Evolutionary conservation across 2,329 filamentous ascomycete genomes (phyloP).

Genomic region (Exophiala xenobiotica): DNA sequence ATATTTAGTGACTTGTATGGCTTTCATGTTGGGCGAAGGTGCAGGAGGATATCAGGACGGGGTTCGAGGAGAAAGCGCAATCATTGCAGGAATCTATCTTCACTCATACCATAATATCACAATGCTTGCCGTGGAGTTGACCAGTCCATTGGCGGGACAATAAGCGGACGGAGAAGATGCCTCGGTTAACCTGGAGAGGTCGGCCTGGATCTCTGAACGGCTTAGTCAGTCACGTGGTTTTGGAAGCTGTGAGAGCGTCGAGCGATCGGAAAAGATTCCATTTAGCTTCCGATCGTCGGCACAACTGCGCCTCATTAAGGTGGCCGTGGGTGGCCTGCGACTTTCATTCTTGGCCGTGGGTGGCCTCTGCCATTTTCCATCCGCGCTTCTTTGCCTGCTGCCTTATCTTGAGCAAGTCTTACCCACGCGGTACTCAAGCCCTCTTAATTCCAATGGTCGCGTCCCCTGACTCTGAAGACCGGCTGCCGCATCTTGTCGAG

Average conservation of each 20-base stretch:
- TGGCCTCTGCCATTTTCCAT: neutral
- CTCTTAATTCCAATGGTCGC: constrained; percentile 14
- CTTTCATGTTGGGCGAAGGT: constrained; percentile 24
- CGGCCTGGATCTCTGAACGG: too few species aligned
- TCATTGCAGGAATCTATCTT: neutral
- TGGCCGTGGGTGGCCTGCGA: neutral
- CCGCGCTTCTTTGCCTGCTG: neutral
- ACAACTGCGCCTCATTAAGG: too few species aligned
- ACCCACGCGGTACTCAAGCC: neutral
- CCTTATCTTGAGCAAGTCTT: neutral
- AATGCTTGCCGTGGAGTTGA: too few species aligned
- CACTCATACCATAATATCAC: neutral
- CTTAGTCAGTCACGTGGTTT: too few species aligned
- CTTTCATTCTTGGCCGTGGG: neutral
- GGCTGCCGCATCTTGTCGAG: constrained; percentile 11
- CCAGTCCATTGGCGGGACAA: too few species aligned
- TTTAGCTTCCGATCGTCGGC: neutral
- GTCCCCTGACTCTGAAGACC: constrained; percentile 8
- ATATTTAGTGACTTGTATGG: constrained; percentile 31
- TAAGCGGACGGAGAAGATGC: too few species aligned
- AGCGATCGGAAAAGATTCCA: neutral
- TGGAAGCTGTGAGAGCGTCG: too few species aligned
- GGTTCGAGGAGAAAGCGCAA: neutral
- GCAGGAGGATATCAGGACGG: neutral
- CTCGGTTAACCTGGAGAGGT: too few species aligned